Percentiles rank a stretch among this genome's conserved stretches.
phyloP scores from a whole-genome alignment of 2,329 filamentous ascomycete genomes.

The Pyrenophora graminea region DNA sequence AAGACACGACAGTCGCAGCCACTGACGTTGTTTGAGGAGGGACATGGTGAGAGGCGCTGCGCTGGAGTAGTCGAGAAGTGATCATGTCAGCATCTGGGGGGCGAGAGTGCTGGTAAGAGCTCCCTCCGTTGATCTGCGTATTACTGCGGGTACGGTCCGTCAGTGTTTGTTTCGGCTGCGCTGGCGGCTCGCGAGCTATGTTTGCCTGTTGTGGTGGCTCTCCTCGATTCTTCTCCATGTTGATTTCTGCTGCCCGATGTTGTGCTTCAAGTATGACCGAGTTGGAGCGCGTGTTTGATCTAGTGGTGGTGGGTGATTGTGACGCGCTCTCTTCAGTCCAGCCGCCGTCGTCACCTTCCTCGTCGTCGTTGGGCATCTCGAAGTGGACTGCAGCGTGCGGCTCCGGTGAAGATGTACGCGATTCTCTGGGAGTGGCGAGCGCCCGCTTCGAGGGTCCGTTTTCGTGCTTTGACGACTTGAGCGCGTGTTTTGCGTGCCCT shows the following conservation, averaged over 20 bases:
- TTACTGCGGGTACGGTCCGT: constrained; percentile 34
- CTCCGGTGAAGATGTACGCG: constrained; percentile 42
- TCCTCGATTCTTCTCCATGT: constrained; percentile 30
- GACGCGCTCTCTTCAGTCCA: constrained; percentile 51
- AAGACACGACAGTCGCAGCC: constrained; percentile 55
- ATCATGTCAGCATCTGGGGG: constrained; percentile 65
- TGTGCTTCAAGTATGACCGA: constrained; percentile 45
- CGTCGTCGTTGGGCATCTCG: constrained; percentile 40
- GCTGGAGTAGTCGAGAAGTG: constrained; percentile 68
- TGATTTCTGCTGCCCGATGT: constrained; percentile 29
- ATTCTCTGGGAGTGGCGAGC: constrained; percentile 35
- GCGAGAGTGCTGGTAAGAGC: constrained; percentile 41
- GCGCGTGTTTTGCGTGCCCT: constrained; percentile 46
- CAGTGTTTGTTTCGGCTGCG: constrained; percentile 22
- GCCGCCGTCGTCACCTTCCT: constrained; percentile 42
- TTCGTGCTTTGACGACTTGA: constrained; percentile 44
- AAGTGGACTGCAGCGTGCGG: constrained; percentile 49
- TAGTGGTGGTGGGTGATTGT: constrained; percentile 48
- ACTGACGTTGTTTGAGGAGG: constrained; percentile 69
- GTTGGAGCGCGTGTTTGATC: constrained; percentile 48
- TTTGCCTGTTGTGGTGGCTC: constrained; percentile 18
- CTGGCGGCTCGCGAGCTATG: constrained; percentile 13
- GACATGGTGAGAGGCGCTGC: constrained; percentile 64
- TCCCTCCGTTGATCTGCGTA: constrained; percentile 36
- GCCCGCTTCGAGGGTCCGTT: constrained; percentile 36